Base-by-base conservation (phyloP, 1,284 basidiomycete species). In the Binderoboletus segoi region DNA sequence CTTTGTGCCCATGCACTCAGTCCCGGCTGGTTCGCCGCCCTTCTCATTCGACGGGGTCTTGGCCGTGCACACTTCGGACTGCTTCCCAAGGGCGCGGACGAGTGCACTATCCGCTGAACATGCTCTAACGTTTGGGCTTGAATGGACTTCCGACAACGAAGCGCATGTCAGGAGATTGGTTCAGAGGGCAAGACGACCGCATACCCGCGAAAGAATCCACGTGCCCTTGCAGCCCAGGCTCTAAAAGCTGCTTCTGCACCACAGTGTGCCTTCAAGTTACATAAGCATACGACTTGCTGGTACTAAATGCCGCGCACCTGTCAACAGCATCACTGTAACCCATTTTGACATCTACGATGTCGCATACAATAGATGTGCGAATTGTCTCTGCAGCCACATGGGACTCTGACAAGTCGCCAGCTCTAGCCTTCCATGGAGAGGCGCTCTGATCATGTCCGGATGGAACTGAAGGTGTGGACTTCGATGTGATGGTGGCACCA, bases 261-360 rank as follows among this genome's bases (percentile, higher is more conserved):
- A 11, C 41, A 23, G 15, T 10, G 21, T 45, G 8, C 41, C 60
- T 54, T 48, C 23, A 28, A 40, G 12, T 8, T 2, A 44, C n/a
- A 15, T 51, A n/a, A 51, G 32, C 10, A 11, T 8, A 33, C 21
- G n/a, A 32, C 16, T 5, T 8, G 6, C 28, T 8, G n/a, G 7
- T n/a, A 38, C 21, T 4, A 20, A 12, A 45, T 20, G 40, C 7
- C 37, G 51, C 51, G 11, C 23, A 62, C 60, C 44, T 44, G n/a
- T 7, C 32, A n/a, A 15, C 8, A 16, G 18, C 37, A 12, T 30
- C 18, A 12, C 23, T 12, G 12, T 41, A 26, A 61, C 52, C 47
- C 18, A 16, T 8, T 18, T 45, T 37, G 15, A 33, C 10, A 4
- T 18, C 23, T 6, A 24, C 16, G 15, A 15, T 21, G 38, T 13